A percentile compares a stretch with the other conserved stretches of the same genome.
Conservation (phyloP, 371 early-diverging fungal genomes). For the Mucor irregularis region DNA sequence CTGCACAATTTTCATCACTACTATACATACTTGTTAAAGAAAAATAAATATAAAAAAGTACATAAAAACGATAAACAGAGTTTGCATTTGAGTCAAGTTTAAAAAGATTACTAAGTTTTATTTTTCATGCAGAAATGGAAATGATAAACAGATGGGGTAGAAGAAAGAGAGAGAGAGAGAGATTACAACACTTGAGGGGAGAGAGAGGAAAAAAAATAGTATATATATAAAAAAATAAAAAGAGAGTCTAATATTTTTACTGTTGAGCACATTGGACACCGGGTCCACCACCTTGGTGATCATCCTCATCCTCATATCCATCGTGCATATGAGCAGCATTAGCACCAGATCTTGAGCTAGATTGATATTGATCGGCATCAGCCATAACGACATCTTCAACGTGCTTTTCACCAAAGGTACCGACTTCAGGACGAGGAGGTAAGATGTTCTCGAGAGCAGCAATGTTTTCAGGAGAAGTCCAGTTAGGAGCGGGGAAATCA, state of each 20-base stretch:
- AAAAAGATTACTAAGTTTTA: neutral
- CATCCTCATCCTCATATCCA: conserved; percentile 75
- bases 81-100: neutral
- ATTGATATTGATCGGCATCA: conserved; percentile 74
- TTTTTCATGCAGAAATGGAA: conserved; percentile 6
- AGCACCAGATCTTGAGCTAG: conserved; percentile 44
- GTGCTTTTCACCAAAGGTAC: conserved; percentile 47
- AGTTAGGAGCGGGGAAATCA: conserved; percentile 87
- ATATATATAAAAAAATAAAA: neutral
- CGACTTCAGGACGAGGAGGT: conserved; percentile 56
- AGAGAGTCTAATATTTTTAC: conserved; percentile 45
- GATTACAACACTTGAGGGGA: neutral
- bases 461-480: conserved; percentile 67
- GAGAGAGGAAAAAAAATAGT: neutral
- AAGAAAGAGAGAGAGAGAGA: neutral
- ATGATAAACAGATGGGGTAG: no score
- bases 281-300: conserved; percentile 63
- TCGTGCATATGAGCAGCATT: conserved; percentile 48
- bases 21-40: neutral
- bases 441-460: conserved; percentile 68
- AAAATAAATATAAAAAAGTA: neutral
- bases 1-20: no score
- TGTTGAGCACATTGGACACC: conserved; percentile 97
- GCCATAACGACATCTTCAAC: conserved; percentile 81
- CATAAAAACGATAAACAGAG: neutral